Conservation (phyloP, 148 eudicot genomes). For the Rhododendron williamsianum region DNA sequence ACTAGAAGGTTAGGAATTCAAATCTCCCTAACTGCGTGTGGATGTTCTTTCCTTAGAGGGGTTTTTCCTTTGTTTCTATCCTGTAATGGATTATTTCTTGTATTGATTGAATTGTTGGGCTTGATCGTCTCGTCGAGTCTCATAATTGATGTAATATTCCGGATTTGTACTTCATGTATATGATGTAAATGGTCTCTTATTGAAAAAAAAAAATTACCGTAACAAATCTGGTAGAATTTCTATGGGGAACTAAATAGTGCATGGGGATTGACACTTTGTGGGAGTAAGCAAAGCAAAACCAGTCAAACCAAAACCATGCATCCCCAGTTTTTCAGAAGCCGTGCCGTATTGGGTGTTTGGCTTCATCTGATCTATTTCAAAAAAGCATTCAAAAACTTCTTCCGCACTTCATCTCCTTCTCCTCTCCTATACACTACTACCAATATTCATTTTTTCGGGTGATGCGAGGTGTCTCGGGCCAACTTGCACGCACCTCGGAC, state of each 20-base stretch:
- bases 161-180: too few relatives aligned
- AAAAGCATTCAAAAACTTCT: conserved; percentile 1
- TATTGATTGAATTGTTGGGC: too few relatives aligned
- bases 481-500: too few relatives aligned
- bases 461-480: too few relatives aligned
- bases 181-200: too few relatives aligned
- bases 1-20: too few relatives aligned
- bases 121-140: too few relatives aligned
- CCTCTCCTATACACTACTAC: neutral
- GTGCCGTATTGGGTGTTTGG: neutral
- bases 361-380: neutral
- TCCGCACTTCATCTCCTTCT: neutral
- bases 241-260: neutral
- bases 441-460: neutral
- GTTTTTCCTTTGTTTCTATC: too few relatives aligned
- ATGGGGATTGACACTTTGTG: neutral
- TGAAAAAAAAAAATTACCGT: neutral
- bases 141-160: too few relatives aligned
- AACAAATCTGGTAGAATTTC: neutral
- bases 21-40: too few relatives aligned
- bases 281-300: neutral
- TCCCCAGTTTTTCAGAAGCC: conserved; percentile 2
- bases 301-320: neutral
- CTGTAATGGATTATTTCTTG: too few relatives aligned
- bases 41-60: too few relatives aligned